phyloP scores from a whole-genome alignment of 73 alveolate species.

The Tetrahymena thermophila region DNA sequence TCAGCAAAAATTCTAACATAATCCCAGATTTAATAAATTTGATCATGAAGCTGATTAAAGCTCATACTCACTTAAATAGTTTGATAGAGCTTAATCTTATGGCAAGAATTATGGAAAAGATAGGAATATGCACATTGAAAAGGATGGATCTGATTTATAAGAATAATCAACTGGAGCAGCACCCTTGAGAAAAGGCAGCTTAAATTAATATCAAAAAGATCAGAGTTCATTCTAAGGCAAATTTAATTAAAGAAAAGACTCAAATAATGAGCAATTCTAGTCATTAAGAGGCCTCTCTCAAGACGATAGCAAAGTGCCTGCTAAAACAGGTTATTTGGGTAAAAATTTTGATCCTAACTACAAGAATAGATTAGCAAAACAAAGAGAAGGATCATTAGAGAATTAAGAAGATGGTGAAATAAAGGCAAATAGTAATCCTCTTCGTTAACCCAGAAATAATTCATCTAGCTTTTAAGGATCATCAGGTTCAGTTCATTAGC shows the following conservation, averaged over 20 bases:
- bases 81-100: not conserved
- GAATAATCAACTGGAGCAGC: not conserved
- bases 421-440: not conserved
- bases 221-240: not conserved
- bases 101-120: not conserved
- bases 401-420: not conserved
- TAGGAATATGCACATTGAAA: not conserved
- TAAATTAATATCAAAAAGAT: not conserved
- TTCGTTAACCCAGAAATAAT: not conserved
- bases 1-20: not conserved
- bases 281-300: not conserved
- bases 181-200: not conserved
- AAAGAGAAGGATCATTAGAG: not conserved
- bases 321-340: not conserved
- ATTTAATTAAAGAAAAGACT: not conserved
- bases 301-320: not conserved
- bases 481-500: not conserved
- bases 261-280: not conserved
- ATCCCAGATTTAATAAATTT: not conserved
- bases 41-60: not conserved
- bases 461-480: not conserved
- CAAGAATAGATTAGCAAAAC: not conserved
- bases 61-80: not conserved
- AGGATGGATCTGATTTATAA: not conserved
- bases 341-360: not conserved